Evolutionary conservation across 2,329 filamentous ascomycete species (phyloP), one percentile per base, ranked within the genome.

Genomic region (Cadophora luteo-olivacea): DNA sequence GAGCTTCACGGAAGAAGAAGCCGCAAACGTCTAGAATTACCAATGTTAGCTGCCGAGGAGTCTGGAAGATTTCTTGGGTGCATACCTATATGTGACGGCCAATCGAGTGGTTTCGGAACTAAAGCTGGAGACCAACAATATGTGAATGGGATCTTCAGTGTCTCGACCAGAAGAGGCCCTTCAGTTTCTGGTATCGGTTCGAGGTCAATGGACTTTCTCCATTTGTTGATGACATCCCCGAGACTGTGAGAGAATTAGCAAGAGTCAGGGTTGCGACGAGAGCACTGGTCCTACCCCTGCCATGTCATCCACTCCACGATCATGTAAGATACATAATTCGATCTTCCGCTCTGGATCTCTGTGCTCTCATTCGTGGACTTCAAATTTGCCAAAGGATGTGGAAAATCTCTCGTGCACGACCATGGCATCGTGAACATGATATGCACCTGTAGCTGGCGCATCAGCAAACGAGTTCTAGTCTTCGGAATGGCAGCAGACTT

Each of bases 1-100:
- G 84, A 9, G 81, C 78, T 65, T 92, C 89, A 0, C 92, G 84
- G 73, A 93, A 94, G 7, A 93, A 90, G 74, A 94, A 94, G 36
- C 92, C 92, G 2, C 90, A 88, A 19, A 93, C 86, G 74, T 92
- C 67, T 70, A 51, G 7, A 38, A 51, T 1, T 4, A 41, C 24
- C 7, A 16, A 22, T 22, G 24, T 36, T 16, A 36, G 25, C 22
- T 8, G 49, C 12, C 9, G 22, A 5, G 12, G 3, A n/a, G 1
- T 29, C 22, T 19, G 24, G 3, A 16, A 1, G 7, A 12, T 24
- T 75, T 1, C 81, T 79, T 9, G 36, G 12, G 25, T 7, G 32
- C 54, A 1, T 16, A 72, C 69, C 69, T 32, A 71, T 68, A 48
- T 72, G 57, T 2, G 65, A 38, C 24, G 69, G 66, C 71, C 69